Conservation (phyloP, 106 monocot species). For the Dendrobium chrysotoxum region DNA sequence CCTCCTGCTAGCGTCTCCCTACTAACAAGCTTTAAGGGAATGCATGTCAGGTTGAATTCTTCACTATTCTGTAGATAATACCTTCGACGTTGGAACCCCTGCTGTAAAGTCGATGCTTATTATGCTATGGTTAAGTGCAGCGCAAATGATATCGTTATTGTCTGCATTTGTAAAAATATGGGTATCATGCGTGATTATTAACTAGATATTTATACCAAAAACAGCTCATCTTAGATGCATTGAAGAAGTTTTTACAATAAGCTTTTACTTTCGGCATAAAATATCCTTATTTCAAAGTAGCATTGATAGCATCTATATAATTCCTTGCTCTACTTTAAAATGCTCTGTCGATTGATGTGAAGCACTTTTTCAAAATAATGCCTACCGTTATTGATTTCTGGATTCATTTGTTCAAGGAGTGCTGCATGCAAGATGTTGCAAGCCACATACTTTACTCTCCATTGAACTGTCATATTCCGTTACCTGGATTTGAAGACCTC, state of each 20-base stretch:
- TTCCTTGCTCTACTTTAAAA: background rate
- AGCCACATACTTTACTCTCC: conserved; percentile 82
- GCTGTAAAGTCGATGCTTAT: background rate
- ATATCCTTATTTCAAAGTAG: background rate
- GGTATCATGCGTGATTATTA: background rate
- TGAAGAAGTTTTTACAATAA: background rate
- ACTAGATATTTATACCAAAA: background rate
- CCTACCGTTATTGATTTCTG: background rate
- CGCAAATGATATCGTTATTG: too few relatives aligned
- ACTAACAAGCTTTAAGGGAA: background rate
- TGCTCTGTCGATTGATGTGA: background rate
- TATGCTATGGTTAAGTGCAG: too few relatives aligned
- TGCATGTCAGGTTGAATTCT: background rate
- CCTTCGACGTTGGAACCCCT: background rate
- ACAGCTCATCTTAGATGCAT: background rate
- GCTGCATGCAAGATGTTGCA: conserved; percentile 64
- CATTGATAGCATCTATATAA: background rate
- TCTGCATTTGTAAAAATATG: background rate
- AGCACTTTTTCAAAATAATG: background rate
- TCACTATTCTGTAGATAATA: background rate
- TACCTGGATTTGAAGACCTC: conserved; percentile 72
- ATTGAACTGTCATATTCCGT: conserved; percentile 66
- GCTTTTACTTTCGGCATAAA: background rate
- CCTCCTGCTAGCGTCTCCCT: background rate
- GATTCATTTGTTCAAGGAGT: conserved; percentile 40